These are phyloP conservation scores for Yamadazyma siamensis DNA, from an alignment of 1,139 yeast species.

Conservation along the genomic window DNA sequence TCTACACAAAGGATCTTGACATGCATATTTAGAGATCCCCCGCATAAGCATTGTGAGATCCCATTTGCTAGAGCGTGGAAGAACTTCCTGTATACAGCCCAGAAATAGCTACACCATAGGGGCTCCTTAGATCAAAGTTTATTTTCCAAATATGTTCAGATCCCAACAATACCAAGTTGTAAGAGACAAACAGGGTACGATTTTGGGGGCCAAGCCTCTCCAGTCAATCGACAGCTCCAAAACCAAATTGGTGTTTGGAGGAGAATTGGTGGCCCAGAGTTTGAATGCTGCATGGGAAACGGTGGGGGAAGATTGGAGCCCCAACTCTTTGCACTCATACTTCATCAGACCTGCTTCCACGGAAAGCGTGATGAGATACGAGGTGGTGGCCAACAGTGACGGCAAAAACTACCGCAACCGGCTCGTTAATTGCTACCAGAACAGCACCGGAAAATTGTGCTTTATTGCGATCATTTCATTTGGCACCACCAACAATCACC, in stretches of 20 bases:
- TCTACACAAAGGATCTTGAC: too few relatives aligned
- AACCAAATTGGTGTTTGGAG: conserved; percentile 31
- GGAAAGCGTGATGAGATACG: conserved; percentile 33
- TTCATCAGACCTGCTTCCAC: conserved; percentile 37
- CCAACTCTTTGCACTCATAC: conserved; percentile 40
- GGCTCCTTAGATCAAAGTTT: too few relatives aligned
- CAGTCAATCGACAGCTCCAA: conserved; percentile 23
- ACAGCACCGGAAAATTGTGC: conserved; percentile 26
- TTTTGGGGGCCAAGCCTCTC: conserved; percentile 33
- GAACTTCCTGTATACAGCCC: too few relatives aligned
- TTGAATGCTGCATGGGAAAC: conserved; percentile 34
- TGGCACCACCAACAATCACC: conserved; percentile 25
- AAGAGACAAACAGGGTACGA: conserved; percentile 12
- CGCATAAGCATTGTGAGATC: too few relatives aligned
- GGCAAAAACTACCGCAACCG: conserved; percentile 38
- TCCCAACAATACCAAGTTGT: conserved; percentile 18
- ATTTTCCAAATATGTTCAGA: conserved; percentile 14
- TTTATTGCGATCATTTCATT: conserved; percentile 35
- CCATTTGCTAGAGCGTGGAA: too few relatives aligned
- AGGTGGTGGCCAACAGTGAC: conserved; percentile 27
- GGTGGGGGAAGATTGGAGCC: conserved; percentile 20
- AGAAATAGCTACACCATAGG: too few relatives aligned
- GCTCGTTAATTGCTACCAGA: conserved; percentile 32
- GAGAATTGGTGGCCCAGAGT: conserved; percentile 41
- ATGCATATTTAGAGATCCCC: too few relatives aligned